These are phyloP conservation scores for Tritrichomonas musculus DNA, from an alignment of 208 protist genomes.

Conservation along the genomic window DNA sequence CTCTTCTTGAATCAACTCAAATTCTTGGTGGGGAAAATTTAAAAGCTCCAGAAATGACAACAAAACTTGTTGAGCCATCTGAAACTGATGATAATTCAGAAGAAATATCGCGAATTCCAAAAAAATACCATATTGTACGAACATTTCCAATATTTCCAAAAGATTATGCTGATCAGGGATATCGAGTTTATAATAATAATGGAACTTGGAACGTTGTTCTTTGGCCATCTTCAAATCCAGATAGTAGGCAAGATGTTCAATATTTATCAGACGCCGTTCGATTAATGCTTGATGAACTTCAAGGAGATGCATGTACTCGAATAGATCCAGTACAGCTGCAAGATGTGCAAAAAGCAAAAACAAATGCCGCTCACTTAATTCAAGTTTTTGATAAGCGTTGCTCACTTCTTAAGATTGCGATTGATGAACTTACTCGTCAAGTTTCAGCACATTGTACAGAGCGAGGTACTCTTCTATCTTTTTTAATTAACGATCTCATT, in stretches of 20 bases:
- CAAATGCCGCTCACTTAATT: neutral
- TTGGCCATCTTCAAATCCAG: constrained; percentile 15
- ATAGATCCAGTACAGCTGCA: neutral
- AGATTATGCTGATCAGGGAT: constrained; percentile 25
- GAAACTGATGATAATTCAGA: neutral
- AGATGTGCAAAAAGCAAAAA: constrained; percentile 20
- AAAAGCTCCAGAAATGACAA: constrained; percentile 1
- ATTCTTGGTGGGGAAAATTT: too few species aligned
- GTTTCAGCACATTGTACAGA: neutral
- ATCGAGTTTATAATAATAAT: constrained; percentile 1
- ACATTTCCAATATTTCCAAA: constrained; percentile 28
- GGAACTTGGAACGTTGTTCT: neutral
- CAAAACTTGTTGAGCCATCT: neutral
- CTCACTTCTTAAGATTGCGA: constrained; percentile 4
- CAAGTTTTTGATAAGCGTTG: constrained; percentile 13
- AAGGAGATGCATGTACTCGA: neutral
- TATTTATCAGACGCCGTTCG: neutral
- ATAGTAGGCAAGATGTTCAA: neutral
- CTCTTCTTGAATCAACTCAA: too few species aligned
- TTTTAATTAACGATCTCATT: neutral
- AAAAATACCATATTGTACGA: constrained; percentile 27
- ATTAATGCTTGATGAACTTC: constrained; percentile 26
- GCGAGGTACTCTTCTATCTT: neutral
- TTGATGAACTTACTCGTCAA: constrained; percentile 9
- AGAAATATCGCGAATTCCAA: neutral